These are phyloP conservation scores for Chytriomyces confervae DNA, from an alignment of 192 early-diverging fungal genomes.

Conservation along the genomic window DNA sequence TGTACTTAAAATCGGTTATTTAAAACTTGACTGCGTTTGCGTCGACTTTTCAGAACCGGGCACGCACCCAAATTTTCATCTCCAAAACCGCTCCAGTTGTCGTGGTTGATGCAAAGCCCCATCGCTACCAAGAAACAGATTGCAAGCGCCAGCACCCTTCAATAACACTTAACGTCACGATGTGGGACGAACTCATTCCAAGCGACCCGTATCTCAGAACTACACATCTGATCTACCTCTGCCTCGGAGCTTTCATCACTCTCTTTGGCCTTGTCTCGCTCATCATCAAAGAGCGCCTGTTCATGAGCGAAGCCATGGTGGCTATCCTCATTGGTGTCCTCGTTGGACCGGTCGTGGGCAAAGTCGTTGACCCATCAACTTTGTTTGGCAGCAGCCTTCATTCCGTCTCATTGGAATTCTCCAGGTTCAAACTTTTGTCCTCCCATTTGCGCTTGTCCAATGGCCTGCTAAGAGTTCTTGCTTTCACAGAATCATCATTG, in stretches of 20 bases:
- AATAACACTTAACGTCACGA: too few relatives aligned
- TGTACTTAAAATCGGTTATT: too few relatives aligned
- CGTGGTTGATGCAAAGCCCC: too few relatives aligned
- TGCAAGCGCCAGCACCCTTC: too few relatives aligned
- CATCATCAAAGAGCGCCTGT: slow-evolving; percentile 51
- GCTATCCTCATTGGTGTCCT: slow-evolving; percentile 84
- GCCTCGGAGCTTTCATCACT: slow-evolving; percentile 45
- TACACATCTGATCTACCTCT: slow-evolving; percentile 13
- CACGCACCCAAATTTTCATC: too few relatives aligned
- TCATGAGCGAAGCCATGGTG: slow-evolving; percentile 63
- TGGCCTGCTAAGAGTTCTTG: not conserved
- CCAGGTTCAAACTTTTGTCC: slow-evolving; percentile 47
- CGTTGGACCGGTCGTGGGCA: slow-evolving; percentile 76
- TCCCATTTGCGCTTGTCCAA: not conserved
- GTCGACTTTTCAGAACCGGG: too few relatives aligned
- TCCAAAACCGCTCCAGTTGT: too few relatives aligned
- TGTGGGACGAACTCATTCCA: slow-evolving; percentile 31
- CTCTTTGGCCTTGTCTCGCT: slow-evolving; percentile 51
- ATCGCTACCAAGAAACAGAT: too few relatives aligned
- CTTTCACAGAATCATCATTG: slow-evolving; percentile 63
- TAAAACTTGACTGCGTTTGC: too few relatives aligned
- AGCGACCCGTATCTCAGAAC: not conserved
- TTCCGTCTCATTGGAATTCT: slow-evolving; percentile 71
- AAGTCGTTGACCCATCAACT: slow-evolving; percentile 70
- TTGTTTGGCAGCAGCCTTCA: slow-evolving; percentile 55